phyloP scores from a whole-genome alignment of 2,329 filamentous ascomycete species.

The Colletotrichum lindemuthianum region DNA sequence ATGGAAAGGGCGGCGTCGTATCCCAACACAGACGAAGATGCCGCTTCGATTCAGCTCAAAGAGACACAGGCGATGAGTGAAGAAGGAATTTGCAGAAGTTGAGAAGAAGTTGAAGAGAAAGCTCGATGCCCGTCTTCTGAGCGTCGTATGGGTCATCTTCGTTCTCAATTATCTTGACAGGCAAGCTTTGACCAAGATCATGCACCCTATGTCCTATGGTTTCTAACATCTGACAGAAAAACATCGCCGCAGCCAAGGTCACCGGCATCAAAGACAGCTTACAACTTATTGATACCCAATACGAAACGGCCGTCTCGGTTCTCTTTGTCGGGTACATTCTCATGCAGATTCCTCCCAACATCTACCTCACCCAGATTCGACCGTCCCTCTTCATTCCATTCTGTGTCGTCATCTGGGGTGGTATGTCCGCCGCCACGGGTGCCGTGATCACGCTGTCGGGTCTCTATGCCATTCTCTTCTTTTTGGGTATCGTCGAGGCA shows the following conservation, averaged over 20 bases:
- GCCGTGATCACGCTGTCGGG: constrained; percentile 46
- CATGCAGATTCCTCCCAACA: constrained; percentile 40
- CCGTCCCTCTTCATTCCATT: constrained; percentile 45
- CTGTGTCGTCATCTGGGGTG: constrained; percentile 43
- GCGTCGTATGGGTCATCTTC: constrained; percentile 7
- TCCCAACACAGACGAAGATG: background rate
- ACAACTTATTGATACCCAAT: constrained; percentile 42
- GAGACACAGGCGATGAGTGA: background rate
- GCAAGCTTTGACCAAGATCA: background rate
- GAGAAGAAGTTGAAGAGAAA: constrained; percentile 9
- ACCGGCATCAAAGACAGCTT: constrained; percentile 40
- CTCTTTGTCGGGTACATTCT: constrained; percentile 44
- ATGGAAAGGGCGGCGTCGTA: no score
- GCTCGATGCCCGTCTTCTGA: constrained; percentile 1
- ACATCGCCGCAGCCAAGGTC: constrained; percentile 13
- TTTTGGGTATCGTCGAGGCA: constrained; percentile 48
- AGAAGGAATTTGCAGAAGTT: background rate
- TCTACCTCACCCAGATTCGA: constrained; percentile 42
- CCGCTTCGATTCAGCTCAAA: background rate
- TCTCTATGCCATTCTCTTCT: constrained; percentile 48
- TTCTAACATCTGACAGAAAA: constrained; percentile 5
- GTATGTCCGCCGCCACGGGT: constrained; percentile 41
- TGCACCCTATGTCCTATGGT: no score
- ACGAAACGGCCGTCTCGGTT: constrained; percentile 33
- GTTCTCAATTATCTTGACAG: constrained; percentile 1